phyloP scores from a whole-genome alignment of 371 early-diverging fungal species.

The Actinomortierella ambigua region DNA sequence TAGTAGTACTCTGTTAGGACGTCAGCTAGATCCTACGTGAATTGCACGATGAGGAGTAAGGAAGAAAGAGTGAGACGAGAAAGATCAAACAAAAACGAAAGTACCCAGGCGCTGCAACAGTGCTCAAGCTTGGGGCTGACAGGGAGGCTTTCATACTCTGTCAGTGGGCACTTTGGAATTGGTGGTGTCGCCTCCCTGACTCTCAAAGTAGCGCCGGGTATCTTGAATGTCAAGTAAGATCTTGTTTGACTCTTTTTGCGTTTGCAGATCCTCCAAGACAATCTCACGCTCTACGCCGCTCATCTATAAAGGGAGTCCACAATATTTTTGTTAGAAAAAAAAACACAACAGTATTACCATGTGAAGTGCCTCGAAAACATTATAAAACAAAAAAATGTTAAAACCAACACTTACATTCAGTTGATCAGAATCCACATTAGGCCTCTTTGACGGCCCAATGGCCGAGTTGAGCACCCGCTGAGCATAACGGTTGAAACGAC shows the following conservation, averaged over 20 bases:
- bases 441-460: slow-evolving; percentile 23
- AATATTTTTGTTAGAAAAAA: neutral
- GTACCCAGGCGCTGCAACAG: too few relatives aligned
- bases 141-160: too few relatives aligned
- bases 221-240: slow-evolving; percentile 76
- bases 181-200: slow-evolving; percentile 58
- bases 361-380: neutral
- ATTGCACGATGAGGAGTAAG: too few relatives aligned
- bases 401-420: slow-evolving; percentile 20
- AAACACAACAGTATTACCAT: neutral
- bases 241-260: slow-evolving; percentile 53
- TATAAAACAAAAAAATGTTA: neutral
- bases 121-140: too few relatives aligned
- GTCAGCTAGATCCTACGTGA: slow-evolving; percentile 20
- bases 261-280: slow-evolving; percentile 68
- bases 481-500: slow-evolving; percentile 90
- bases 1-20: slow-evolving; percentile 20
- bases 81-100: too few relatives aligned
- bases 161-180: slow-evolving; percentile 24
- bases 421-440: slow-evolving; percentile 8
- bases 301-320: slow-evolving; percentile 21
- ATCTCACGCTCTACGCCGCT: slow-evolving; percentile 58
- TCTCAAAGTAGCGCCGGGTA: slow-evolving; percentile 78
- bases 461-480: slow-evolving; percentile 72
- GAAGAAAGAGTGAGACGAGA: too few relatives aligned